Evolutionary conservation across 108 stramenopile genomes (phyloP), one percentile per base, ranked within the genome.

Genomic region (Asterionellopsis glacialis): DNA sequence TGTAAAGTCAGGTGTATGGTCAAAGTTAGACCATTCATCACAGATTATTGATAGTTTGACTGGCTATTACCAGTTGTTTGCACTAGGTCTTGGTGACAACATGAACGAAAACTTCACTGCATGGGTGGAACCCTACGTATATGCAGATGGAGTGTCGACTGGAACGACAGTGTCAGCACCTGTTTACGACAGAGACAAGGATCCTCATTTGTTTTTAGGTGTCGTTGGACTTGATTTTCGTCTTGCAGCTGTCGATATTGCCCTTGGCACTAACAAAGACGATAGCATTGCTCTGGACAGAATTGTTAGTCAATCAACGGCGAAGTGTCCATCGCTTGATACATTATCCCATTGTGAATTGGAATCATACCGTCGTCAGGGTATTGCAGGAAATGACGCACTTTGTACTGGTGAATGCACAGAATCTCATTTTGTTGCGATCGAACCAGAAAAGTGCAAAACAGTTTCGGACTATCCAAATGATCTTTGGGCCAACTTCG

Each of bases 61-160:
- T n/a, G 57, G 62, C 12, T 85, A 85, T 66, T 82, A 79, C 61
- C 62, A 68, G 43, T 53, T 79, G 16, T 82, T 77, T 55, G 74
- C 84, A 21, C 57, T 69, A 45, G 80, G 81, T 21, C 72, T 85
- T n/a, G 65, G 69, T 3, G 66, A 63, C 15, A 78, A 40, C 1
- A 39, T 12, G 10, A 79, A 85, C 43, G 47, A 55, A 33, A 50
- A 82, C 24, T 85, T 82, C 40, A 42, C 48, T 22, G 72, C 78
- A 22, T 85, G 80, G 84, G 81, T 82, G 11, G 73, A 79, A n/a
- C 84, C 80, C 16, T 85, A 85, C 49, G 19, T 41, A 28, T 79
- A 65, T 57, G 25, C 22, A 26, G 55, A 57, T 1, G 62, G 62
- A 22, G 65, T 54, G 22, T 41, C 45, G 16, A 61, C 71, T 53